Evolutionary conservation across 2,329 filamentous ascomycete genomes (phyloP), one percentile per base, ranked within the genome.

Genomic region (Colletotrichum lindemuthianum): DNA sequence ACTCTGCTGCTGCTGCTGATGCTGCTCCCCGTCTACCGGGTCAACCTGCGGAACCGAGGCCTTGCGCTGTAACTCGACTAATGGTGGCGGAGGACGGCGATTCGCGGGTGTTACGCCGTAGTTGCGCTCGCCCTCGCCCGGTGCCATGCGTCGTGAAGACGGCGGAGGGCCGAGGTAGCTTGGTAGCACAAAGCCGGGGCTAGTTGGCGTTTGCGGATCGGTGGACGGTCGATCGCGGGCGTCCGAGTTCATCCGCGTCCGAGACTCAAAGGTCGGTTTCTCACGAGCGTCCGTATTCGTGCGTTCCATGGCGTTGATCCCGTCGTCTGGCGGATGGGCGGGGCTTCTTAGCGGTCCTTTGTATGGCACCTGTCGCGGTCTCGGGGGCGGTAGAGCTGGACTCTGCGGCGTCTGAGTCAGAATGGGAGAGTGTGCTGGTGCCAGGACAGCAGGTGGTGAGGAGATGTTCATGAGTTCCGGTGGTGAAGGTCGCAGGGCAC

Each of bases 81-180:
- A 59, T 6, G 67, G 67, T 8, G 67, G 67, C 16, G 67, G 56
- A 12, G 50, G 53, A 10, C 65, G 60, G 34, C 67, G 65, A 34
- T 67, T 67, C 13, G 56, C 57, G 7, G 67, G 60, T n/a, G 65
- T 65, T 10, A 67, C 54, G 11, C 66, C 66, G 32, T 66, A 66
- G 36, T 11, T 63, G 53, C 63, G 66, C 15, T 67, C 63, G 8
- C 63, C 66, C 24, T 66, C 59, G 2, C 63, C 63, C 13, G 63
- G 63, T 4, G 63, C 48, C 16, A 40, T 43, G n/a, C 59, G 37
- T 44, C 43, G 44, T 12, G 51, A 45, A 34, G 43, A 12, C 3
- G 59, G 63, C 11, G 59, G 63, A 39, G 59, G 63, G 13, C 63
- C 63, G 36, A 65, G 40, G 15, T 66, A 59, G 8, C 63, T 59